phyloP scores from a whole-genome alignment of 352 stramenopile species.

The Phytophthora sansomeana region DNA sequence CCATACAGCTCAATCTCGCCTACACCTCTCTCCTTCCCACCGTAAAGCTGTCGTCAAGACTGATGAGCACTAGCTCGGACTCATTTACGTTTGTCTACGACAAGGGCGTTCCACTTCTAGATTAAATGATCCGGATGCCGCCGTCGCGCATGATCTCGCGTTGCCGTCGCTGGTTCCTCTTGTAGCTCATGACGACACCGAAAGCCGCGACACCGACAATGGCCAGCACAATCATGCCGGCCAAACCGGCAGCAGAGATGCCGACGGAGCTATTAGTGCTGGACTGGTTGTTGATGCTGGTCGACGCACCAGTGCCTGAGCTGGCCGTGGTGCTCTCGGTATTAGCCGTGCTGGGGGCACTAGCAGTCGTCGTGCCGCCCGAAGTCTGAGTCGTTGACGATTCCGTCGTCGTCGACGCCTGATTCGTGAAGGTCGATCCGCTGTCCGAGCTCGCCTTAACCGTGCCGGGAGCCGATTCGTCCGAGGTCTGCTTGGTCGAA shows the following conservation, averaged over 20 bases:
- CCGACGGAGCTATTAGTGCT: slow-evolving; percentile 20
- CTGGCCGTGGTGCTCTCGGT: slow-evolving; percentile 22
- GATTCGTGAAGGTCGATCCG: slow-evolving; percentile 45
- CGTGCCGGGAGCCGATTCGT: slow-evolving; percentile 33
- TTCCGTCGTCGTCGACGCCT: slow-evolving; percentile 25
- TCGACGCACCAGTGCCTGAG: neutral
- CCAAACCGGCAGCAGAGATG: slow-evolving; percentile 66
- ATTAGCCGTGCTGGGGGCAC: slow-evolving; percentile 9
- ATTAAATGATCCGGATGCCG: slow-evolving; percentile 50
- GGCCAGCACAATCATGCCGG: slow-evolving; percentile 64
- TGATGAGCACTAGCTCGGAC: slow-evolving; percentile 17
- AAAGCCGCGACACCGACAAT: slow-evolving; percentile 59
- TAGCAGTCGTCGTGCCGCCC: slow-evolving; percentile 6
- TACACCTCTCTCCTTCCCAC: slow-evolving; percentile 1
- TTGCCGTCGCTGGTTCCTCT: slow-evolving; percentile 80
- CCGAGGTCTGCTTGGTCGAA: slow-evolving; percentile 17
- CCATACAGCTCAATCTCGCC: slow-evolving; percentile 14
- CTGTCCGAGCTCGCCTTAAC: slow-evolving; percentile 48
- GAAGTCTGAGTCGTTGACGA: slow-evolving; percentile 24
- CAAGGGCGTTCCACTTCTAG: slow-evolving; percentile 13
- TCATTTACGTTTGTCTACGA: slow-evolving; percentile 22
- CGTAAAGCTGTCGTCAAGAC: slow-evolving; percentile 22
- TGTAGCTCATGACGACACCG: slow-evolving; percentile 74
- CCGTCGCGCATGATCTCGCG: slow-evolving; percentile 81
- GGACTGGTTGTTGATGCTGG: slow-evolving; percentile 56